Conservation (phyloP, 345 rosid genomes). For the Reutealis trisperma region DNA sequence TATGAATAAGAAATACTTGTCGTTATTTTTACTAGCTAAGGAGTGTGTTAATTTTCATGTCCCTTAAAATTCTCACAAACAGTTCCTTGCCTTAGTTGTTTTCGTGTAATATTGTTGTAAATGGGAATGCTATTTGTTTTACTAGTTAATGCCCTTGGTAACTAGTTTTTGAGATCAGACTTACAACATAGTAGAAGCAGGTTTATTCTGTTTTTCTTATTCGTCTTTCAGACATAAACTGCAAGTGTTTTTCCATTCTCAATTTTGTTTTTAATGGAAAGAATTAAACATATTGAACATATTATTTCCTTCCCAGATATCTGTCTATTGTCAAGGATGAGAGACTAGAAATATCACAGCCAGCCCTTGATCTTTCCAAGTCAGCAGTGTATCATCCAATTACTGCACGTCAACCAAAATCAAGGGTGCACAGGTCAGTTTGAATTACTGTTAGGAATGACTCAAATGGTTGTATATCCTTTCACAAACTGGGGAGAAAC, state of each 20-base stretch:
- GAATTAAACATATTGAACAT: background rate
- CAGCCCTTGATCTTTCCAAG: slow-evolving; percentile 80
- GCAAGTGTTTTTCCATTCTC: background rate
- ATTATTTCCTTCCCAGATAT: slow-evolving; percentile 46
- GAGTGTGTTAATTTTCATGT: background rate
- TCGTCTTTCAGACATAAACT: background rate
- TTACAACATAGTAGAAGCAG: background rate
- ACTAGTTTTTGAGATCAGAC: background rate
- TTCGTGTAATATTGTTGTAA: background rate
- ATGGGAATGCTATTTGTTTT: too few species aligned
- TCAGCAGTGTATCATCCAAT: slow-evolving; percentile 76
- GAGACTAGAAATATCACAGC: slow-evolving; percentile 91
- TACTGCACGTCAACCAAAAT: slow-evolving; percentile 59
- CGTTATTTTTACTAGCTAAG: background rate
- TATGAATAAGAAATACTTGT: background rate
- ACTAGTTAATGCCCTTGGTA: background rate
- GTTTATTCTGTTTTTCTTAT: background rate
- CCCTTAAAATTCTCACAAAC: background rate
- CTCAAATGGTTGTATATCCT: background rate
- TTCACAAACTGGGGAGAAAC: background rate
- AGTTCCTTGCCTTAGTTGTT: background rate
- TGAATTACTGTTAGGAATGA: background rate
- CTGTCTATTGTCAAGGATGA: slow-evolving; percentile 64
- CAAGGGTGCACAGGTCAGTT: slow-evolving; percentile 65
- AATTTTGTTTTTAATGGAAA: background rate